A percentile compares a stretch with the other conserved stretches of the same genome.
Conservation (phyloP, 495 filamentous ascomycete genomes). For the Penicillium silybi region DNA sequence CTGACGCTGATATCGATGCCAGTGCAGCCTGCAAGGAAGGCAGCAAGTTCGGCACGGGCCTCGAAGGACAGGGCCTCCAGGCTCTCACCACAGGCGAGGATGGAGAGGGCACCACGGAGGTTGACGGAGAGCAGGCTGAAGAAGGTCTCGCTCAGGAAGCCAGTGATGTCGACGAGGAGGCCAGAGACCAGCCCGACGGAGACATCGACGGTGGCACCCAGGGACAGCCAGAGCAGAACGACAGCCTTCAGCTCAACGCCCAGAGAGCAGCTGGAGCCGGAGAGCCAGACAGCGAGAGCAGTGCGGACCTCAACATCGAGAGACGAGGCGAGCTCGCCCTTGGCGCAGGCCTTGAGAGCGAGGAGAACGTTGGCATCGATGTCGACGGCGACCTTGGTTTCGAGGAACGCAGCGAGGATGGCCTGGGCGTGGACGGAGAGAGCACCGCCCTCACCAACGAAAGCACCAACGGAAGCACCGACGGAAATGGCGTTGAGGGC, state of each 20-base stretch:
- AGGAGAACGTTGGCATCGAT: constrained; percentile 29
- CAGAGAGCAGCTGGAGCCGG: constrained; percentile 33
- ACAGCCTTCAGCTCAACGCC: constrained; percentile 42
- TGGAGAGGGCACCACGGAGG: constrained; percentile 33
- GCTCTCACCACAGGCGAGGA: constrained; percentile 35
- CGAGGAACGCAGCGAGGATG: constrained; percentile 35
- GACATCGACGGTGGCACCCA: constrained; percentile 28
- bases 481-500: constrained; percentile 35
- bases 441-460: constrained; percentile 30
- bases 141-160: constrained; percentile 28
- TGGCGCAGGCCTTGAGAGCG: constrained; percentile 29
- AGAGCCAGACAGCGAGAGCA: constrained; percentile 38
- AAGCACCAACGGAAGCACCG: constrained; percentile 31
- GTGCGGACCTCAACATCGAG: constrained; percentile 30
- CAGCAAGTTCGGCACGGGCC: constrained; percentile 39
- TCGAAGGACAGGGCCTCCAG: constrained; percentile 31
- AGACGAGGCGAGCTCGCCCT: constrained; percentile 29
- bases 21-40: constrained; percentile 36
- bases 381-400: constrained; percentile 22
- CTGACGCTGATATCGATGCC: constrained; percentile 21
- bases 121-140: constrained; percentile 29
- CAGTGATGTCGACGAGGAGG: constrained; percentile 27
- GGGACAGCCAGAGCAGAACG: constrained; percentile 40
- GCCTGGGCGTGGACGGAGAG: constrained; percentile 30
- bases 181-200: constrained; percentile 26